These are phyloP conservation scores for Mycena sanguinolenta DNA, from an alignment of 768 basidiomycete species.

Conservation along the genomic window DNA sequence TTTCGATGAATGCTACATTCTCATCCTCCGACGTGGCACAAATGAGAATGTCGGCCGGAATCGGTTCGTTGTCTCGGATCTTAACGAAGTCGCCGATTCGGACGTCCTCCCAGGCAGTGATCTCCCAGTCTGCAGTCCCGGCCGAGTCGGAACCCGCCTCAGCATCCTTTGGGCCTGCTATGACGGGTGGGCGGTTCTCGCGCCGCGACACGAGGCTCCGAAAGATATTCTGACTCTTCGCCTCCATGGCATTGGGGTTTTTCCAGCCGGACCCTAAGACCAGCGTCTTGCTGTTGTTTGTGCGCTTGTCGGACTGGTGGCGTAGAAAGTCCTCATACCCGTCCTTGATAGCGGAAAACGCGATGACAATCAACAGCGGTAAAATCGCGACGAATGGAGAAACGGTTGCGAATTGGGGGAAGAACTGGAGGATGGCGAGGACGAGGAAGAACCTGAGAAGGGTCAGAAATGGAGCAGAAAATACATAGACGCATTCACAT, in stretches of 20 bases:
- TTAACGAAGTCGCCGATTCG: conserved; percentile 92
- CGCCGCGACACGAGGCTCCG: conserved; percentile 61
- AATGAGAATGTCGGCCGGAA: conserved; percentile 81
- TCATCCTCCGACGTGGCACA: conserved; percentile 87
- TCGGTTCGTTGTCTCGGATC: conserved; percentile 72
- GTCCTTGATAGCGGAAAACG: conserved; percentile 92
- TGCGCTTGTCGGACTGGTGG: conserved; percentile 90
- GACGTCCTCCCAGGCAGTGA: conserved; percentile 86
- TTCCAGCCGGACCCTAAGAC: conserved; percentile 74
- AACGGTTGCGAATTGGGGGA: conserved; percentile 88
- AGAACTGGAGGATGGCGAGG: conserved; percentile 52
- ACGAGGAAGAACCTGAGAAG: conserved; percentile 47
- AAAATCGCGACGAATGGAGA: conserved; percentile 93
- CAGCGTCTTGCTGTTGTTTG: conserved; percentile 82
- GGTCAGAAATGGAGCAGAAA: conserved; percentile 21
- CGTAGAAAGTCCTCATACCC: conserved; percentile 98
- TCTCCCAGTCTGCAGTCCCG: conserved; percentile 61
- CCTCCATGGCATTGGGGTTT: conserved; percentile 80
- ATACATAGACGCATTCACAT: conserved; percentile 56
- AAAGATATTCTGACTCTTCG: conserved; percentile 87
- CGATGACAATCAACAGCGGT: conserved; percentile 88
- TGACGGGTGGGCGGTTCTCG: conserved; percentile 8
- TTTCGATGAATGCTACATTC: conserved; percentile 92
- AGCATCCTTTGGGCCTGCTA: conserved; percentile 32
- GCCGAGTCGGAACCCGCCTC: conserved; percentile 42